Conservation (phyloP, 495 filamentous ascomycete species). For the Parathielavia appendiculata region DNA sequence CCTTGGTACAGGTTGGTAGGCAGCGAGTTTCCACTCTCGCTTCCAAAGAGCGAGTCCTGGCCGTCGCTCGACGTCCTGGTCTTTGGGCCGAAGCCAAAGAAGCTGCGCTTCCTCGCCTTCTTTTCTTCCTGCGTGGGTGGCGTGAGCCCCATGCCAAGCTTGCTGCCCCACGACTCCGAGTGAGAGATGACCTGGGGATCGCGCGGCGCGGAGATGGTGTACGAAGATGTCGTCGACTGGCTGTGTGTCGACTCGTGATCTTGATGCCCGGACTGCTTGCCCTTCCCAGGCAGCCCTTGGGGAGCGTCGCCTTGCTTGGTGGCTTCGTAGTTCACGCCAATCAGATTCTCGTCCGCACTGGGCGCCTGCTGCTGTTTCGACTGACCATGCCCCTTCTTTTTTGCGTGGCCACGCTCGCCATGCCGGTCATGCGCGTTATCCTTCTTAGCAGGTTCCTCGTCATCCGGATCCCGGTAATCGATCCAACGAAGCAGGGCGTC, state of each 20-base stretch:
- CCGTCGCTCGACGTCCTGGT: constrained; percentile 45
- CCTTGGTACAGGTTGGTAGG: constrained; percentile 46
- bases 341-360: constrained; percentile 52
- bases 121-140: constrained; percentile 63
- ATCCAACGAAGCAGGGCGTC: constrained; percentile 84
- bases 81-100: constrained; percentile 79
- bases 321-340: constrained; percentile 79
- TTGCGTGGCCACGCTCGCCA: constrained; percentile 36
- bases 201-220: constrained; percentile 78
- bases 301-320: constrained; percentile 61
- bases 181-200: constrained; percentile 84
- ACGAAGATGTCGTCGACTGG: constrained; percentile 38
- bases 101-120: constrained; percentile 81
- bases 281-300: constrained; percentile 32
- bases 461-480: constrained; percentile 62
- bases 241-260: constrained; percentile 31
- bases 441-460: constrained; percentile 38
- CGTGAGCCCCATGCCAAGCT: constrained; percentile 40
- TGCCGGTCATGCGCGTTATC: constrained; percentile 35
- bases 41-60: constrained; percentile 44
- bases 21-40: constrained; percentile 27
- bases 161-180: constrained; percentile 82
- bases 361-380: constrained; percentile 28
- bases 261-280: constrained; percentile 14
- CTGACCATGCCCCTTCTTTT: constrained; percentile 49